Base-by-base conservation (phyloP, 495 filamentous ascomycete genomes). In the Penicillium canescens region DNA sequence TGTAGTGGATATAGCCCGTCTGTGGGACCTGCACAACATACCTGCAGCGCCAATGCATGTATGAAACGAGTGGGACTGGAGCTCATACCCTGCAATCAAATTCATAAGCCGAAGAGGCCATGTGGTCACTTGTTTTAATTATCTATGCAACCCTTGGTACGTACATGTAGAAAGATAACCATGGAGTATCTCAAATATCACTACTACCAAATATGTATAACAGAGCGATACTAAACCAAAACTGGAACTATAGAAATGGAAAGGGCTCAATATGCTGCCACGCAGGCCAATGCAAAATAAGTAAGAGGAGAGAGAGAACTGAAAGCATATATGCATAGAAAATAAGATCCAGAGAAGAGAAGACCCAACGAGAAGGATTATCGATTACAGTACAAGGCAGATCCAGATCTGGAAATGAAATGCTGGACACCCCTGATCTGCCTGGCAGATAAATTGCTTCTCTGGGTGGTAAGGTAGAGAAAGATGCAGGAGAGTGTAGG, bases 261-360 rank as follows among this genome's bases (percentile, higher is more conserved):
- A 46, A 46, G 11, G 44, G 60, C 56, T 54, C 37, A 46, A 46
- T 14, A 59, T 54, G 51, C 54, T 50, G 37, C 31, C 13, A 39
- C 46, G 34, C 50, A 52, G 41, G 33, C 20, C 54, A 51, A 59
- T 62, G 43, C 52, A 56, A 46, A 42, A 24, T 57, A 39, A 33
- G 16, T 55, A 33, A 41, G 50, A 41, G 50, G 34, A 16, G 21
- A 39, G 35, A 37, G 37, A 54, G 38, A 41, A 38, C n/a, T 37
- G 12, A 16, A 43, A 18, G 31, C 38, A 60, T 60, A 59, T 59
- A 51, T 59, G 56, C 56, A 31, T 31, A 56, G 37, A 18, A 56
- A 51, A 31, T 48, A 35, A 46, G 9, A 20, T 31, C 28, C 28
- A 24, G 23, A 31, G 13, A 43, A 13, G 24, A 38, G 20, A 35